phyloP scores from a whole-genome alignment of 2,329 filamentous ascomycete genomes.

The Helotiales sp. region DNA sequence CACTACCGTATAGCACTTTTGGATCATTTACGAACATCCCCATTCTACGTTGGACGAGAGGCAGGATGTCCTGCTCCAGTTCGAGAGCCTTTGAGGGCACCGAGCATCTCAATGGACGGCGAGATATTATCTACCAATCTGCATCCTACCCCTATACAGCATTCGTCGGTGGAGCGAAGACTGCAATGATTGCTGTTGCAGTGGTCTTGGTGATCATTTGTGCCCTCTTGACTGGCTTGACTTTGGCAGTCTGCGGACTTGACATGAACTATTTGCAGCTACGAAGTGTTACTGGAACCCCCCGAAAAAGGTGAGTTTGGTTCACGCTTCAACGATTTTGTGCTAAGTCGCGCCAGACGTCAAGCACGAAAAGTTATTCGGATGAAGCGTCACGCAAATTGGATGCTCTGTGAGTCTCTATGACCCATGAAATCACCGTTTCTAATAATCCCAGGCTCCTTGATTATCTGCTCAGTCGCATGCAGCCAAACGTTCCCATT shows the following conservation, averaged over 20 bases:
- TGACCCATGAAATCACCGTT: neutral
- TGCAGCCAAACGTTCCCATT: conserved; percentile 37
- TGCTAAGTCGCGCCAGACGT: conserved; percentile 28
- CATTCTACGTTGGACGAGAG: neutral
- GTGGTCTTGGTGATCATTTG: conserved; percentile 26
- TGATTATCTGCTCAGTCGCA: conserved; percentile 36
- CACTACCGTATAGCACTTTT: neutral
- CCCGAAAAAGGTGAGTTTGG: conserved; percentile 31
- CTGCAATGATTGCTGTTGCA: conserved; percentile 28
- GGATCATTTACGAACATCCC: neutral
- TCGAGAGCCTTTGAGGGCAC: neutral
- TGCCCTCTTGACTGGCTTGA: conserved; percentile 37
- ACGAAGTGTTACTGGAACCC: conserved; percentile 29
- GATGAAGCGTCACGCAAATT: conserved; percentile 35
- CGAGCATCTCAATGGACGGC: neutral
- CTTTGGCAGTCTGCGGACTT: conserved; percentile 36
- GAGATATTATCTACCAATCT: no score
- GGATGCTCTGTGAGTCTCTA: conserved; percentile 38
- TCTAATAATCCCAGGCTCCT: conserved; percentile 31
- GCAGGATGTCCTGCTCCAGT: neutral
- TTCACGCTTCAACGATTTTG: neutral
- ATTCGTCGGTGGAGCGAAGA: conserved; percentile 10
- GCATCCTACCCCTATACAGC: conserved; percentile 9
- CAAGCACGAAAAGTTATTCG: conserved; percentile 29
- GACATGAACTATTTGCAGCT: conserved; percentile 36